Conservation (phyloP, 495 filamentous ascomycete genomes). For the Xanthoparmelia taractica region DNA sequence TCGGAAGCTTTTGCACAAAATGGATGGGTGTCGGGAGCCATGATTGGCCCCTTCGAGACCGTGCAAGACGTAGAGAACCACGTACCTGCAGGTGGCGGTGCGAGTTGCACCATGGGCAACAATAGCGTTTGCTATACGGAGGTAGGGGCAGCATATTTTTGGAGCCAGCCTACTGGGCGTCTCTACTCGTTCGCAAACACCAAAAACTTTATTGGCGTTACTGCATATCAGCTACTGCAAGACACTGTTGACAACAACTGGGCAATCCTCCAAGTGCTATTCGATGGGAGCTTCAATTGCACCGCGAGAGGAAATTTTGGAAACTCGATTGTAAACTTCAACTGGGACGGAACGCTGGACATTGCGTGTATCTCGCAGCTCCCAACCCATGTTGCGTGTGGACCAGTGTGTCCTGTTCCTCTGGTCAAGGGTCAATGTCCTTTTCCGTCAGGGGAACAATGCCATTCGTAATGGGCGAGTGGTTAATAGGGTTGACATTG, state of each 20-base stretch:
- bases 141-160: background rate
- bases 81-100: background rate
- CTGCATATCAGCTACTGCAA: slow-evolving; percentile 12
- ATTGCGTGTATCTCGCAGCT: slow-evolving; percentile 20
- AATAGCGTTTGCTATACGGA: background rate
- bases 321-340: slow-evolving; percentile 15
- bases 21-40: slow-evolving; percentile 7
- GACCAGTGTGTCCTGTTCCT: background rate
- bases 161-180: slow-evolving; percentile 11
- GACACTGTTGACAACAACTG: slow-evolving; percentile 17
- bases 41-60: slow-evolving; percentile 8
- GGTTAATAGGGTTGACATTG: background rate
- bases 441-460: background rate
- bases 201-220: background rate
- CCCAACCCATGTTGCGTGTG: background rate
- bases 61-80: background rate
- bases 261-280: slow-evolving; percentile 17
- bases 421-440: background rate
- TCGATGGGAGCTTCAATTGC: slow-evolving; percentile 23
- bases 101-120: slow-evolving; percentile 5
- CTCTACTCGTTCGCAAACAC: slow-evolving; percentile 5
- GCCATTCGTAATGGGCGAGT: background rate
- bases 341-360: slow-evolving; percentile 16
- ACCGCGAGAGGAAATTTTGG: slow-evolving; percentile 14
- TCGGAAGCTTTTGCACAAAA: slow-evolving; percentile 17